A percentile compares a stretch with the other conserved stretches of the same genome.
Conservation (phyloP, 2,329 filamentous ascomycete species). For the Arthrobotrys sphaeroides region DNA sequence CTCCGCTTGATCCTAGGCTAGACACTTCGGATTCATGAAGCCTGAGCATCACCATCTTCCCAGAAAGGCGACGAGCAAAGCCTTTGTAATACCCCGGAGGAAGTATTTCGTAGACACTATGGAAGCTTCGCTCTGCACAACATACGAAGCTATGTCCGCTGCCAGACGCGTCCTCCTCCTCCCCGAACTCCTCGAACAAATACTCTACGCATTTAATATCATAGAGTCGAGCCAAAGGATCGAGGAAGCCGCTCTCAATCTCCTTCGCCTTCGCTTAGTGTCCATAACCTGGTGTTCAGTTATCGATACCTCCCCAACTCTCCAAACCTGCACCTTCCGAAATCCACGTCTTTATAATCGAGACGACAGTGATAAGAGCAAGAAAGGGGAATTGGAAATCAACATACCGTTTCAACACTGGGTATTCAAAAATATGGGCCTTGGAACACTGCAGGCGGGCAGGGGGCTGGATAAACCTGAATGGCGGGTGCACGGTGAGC, state of each 20-base stretch:
- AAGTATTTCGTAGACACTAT: too few species aligned
- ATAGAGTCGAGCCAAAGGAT: neutral
- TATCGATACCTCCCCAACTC: neutral
- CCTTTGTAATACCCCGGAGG: too few species aligned
- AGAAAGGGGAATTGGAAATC: neutral
- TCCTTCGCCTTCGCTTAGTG: neutral
- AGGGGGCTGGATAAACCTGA: too few species aligned
- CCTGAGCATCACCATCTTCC: too few species aligned
- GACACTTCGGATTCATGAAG: too few species aligned
- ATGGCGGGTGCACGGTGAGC: too few species aligned
- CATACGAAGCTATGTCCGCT: neutral
- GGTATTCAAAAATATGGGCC: neutral
- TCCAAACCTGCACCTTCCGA: conserved; percentile 1
- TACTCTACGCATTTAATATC: neutral
- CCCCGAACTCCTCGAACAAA: conserved; percentile 28
- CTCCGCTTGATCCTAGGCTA: too few species aligned
- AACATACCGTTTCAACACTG: neutral
- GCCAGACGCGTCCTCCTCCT: neutral
- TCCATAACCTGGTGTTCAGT: neutral
- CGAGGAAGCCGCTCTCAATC: neutral
- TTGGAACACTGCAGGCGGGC: too few species aligned
- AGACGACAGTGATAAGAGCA: neutral
- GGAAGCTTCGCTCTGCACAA: neutral
- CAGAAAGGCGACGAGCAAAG: too few species aligned
- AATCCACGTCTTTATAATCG: neutral